Percentiles rank a stretch among this genome's conserved stretches.
These are phyloP conservation scores for Apiospora pterosperma DNA, from an alignment of 2,329 filamentous ascomycete species.

Conservation along the genomic window DNA sequence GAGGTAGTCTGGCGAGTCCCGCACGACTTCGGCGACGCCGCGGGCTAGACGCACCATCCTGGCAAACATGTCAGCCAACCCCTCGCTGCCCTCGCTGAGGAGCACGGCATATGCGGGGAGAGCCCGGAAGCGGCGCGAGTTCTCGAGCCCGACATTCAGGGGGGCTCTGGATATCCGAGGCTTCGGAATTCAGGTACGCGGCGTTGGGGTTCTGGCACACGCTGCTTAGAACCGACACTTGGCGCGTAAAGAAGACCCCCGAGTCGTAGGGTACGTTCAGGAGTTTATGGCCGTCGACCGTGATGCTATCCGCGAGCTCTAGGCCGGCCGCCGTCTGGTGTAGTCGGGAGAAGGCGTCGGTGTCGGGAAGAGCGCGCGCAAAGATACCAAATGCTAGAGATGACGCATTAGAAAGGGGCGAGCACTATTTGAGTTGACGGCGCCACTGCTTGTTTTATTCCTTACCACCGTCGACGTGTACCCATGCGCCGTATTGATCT, in stretches of 20 bases:
- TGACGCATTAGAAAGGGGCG: not conserved
- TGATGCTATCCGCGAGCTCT: constrained; percentile 82
- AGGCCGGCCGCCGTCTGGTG: constrained; percentile 57
- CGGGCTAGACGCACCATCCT: constrained; percentile 72
- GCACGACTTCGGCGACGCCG: constrained; percentile 61
- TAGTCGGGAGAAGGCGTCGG: constrained; percentile 51
- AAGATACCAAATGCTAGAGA: constrained; percentile 75
- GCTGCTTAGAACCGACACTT: constrained; percentile 51
- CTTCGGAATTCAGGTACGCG: constrained; percentile 62
- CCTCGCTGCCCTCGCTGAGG: constrained; percentile 66
- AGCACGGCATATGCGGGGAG: constrained; percentile 85
- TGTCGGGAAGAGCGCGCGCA: constrained; percentile 59
- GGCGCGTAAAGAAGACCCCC: constrained; percentile 80
- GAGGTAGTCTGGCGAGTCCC: constrained; percentile 59
- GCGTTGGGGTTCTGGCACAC: constrained; percentile 85
- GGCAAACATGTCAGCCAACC: constrained; percentile 66
- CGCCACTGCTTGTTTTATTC: constrained; percentile 3
- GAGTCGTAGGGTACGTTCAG: constrained; percentile 95
- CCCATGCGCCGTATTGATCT: constrained; percentile 73
- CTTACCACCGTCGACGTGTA: constrained; percentile 79
- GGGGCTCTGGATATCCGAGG: constrained; percentile 66
- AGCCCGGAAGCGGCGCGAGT: constrained; percentile 85
- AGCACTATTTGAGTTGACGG: too few species aligned
- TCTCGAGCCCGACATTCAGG: constrained; percentile 83
- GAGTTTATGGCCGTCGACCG: constrained; percentile 85